Base-by-base conservation (phyloP, 2,329 filamentous ascomycete species). In the Fusarium guadeloupense region DNA sequence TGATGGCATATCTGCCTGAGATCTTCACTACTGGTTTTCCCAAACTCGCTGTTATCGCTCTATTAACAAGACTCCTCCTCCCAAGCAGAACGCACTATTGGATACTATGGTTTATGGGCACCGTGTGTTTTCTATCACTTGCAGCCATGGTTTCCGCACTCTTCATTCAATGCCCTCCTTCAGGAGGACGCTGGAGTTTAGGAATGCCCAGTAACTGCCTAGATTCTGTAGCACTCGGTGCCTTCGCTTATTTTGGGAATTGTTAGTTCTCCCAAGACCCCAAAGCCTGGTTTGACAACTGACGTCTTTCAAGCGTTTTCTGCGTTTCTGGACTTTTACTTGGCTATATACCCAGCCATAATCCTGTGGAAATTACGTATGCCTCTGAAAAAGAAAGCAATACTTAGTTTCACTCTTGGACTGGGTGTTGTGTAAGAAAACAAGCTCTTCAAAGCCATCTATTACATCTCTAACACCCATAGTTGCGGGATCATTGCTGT, bases 1-100 rank as follows among this genome's bases (percentile, higher is more conserved):
- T 50, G 47, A 38, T 30, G 6, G 47, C 47, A 25, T 50, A 50
- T 21, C 4, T 42, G 6, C 47, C 47, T 9, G 47, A 38, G 13
- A 50, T 50, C 30, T 38, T 42, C 21, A 50, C 47, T 5, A 38
- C 43, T 2, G 47, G 47, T 5, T 50, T 50, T 26, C 47, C 47
- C 9, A 50, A 50, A 31, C 47, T 50, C 5, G 47, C 47, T 8
- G 47, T 50, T 30, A 50, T 50, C 23, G 28, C 47, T 28, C 47
- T 50, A 5, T 30, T 50, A 19, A 19, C 47, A 7, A 20, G 38
- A 37, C 26, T 50, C n/a, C 38, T 50, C 10, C 19, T 19, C 7
- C 47, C 47, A 4, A 43, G 30, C 9, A 28, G 19, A 35, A 13
- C n/a, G 4, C 47, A 50, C 20, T 9, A 14, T 16, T 23, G 17